Evolutionary conservation across 2,329 filamentous ascomycete genomes (phyloP).

Genomic region (Tolypocladium pustulatum): DNA sequence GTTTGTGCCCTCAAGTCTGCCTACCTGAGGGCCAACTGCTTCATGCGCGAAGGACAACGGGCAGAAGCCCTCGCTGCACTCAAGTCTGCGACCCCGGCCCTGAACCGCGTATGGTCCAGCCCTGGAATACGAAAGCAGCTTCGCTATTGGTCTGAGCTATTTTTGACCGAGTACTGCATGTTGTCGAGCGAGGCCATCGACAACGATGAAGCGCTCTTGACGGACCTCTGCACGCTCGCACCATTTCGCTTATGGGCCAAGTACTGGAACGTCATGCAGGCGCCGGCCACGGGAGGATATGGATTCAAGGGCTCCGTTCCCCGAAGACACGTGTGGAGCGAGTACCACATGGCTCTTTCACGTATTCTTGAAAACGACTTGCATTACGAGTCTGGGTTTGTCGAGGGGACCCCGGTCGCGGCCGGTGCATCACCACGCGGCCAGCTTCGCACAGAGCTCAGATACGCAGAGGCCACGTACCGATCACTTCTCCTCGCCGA

Average conservation of each 20-base stretch:
- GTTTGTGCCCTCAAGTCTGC: conserved; percentile 71
- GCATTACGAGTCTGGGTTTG: conserved; percentile 43
- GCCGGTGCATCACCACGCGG: conserved; percentile 44
- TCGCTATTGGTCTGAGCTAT: conserved; percentile 67
- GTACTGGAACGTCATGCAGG: conserved; percentile 50
- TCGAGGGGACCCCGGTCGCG: conserved; percentile 19
- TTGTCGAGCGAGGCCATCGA: conserved; percentile 51
- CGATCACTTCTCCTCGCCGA: conserved; percentile 70
- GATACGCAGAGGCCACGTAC: conserved; percentile 68
- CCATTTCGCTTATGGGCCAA: conserved; percentile 58
- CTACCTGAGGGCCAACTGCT: conserved; percentile 62
- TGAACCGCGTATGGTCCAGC: conserved; percentile 42
- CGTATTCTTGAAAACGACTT: conserved; percentile 59
- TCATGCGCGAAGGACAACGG: conserved; percentile 36
- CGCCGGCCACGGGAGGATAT: conserved; percentile 39
- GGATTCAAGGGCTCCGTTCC: conserved; percentile 50
- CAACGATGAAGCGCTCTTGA: conserved; percentile 36
- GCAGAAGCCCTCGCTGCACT: conserved; percentile 57
- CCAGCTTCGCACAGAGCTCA: conserved; percentile 66
- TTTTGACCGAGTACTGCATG: conserved; percentile 65
- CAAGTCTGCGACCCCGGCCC: conserved; percentile 52
- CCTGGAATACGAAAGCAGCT: conserved; percentile 52
- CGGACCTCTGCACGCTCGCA: conserved; percentile 42
- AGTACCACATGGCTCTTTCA: conserved; percentile 75
- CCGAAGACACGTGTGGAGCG: conserved; percentile 65